Base-by-base conservation (phyloP, 805 yeast genomes). In the Metschnikowia koreensis region DNA sequence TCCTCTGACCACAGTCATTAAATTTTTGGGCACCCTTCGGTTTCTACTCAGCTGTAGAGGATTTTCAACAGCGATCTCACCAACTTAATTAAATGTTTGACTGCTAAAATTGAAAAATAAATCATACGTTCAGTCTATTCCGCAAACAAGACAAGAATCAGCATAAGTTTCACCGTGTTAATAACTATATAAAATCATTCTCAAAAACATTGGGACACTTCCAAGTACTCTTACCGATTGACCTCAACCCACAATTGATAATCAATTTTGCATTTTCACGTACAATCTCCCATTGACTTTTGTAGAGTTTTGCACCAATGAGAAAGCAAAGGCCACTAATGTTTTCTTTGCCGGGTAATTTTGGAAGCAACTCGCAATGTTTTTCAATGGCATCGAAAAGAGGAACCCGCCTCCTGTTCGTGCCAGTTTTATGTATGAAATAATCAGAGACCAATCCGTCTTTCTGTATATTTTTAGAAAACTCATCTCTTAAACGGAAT, bases 181-280 rank as follows among this genome's bases (percentile, higher is more conserved):
- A 22, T 22, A 22, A 22, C 22, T 22, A 22, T 22, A 6, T 10
- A 31, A 41, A 40, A 29, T 46, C 60, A n/a, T 46, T 49, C 41
- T 66, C 69, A 56, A 73, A 75, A 43, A 75, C 56, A 46, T 73
- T 69, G 9, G 60, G 55, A 51, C 77, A 73, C 27, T 68, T 57
- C 13, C 69, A 63, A 27, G 63, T 62, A 54, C 59, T 59, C 54
- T 73, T 73, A 1, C 79, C 79, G 28, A 73, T 66, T 1, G 74
- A 67, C 39, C 78, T 60, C 22, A 63, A 61, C 12, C 78, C 78
- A 57, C 78, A 73, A 50, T 74, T 73, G 41, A 73, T 63, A 17
- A 75, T 71, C 46, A 75, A 64, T 48, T 66, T 70, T 17, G 76
- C 78, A 51, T 73, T 71, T 45, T 74, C 79, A 44, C 76, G 62